Conservation (phyloP, 306 rosid species). For the Luffa acutangula region DNA sequence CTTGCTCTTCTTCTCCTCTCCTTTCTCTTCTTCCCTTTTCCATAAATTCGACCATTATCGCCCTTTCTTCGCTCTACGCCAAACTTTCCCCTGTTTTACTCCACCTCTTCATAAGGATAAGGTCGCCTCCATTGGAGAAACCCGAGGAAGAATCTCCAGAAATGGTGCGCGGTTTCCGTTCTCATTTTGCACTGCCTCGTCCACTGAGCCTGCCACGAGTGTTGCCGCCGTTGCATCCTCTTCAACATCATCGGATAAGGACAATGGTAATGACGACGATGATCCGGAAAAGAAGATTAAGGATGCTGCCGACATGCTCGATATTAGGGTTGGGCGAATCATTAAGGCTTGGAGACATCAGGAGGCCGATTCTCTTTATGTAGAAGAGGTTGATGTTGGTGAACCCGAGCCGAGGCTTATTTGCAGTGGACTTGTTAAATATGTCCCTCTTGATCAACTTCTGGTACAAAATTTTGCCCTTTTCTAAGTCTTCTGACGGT, state of each 20-base stretch:
- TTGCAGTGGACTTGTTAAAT: slow-evolving; percentile 85
- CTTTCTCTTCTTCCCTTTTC: neutral
- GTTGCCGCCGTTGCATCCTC: neutral
- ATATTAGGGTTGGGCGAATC: slow-evolving; percentile 72
- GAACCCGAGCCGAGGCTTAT: slow-evolving; percentile 76
- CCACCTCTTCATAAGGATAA: neutral
- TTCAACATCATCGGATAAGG: neutral
- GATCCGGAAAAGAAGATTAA: slow-evolving; percentile 15
- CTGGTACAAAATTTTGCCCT: slow-evolving; percentile 28
- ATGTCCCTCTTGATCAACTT: slow-evolving; percentile 53
- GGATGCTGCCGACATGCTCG: slow-evolving; percentile 67
- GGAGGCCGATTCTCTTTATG: slow-evolving; percentile 85
- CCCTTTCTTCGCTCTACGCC: neutral
- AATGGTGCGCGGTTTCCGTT: neutral
- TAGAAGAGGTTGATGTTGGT: slow-evolving; percentile 80
- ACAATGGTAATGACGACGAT: neutral
- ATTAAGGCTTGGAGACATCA: slow-evolving; percentile 77
- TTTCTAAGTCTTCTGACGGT: neutral
- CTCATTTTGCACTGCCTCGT: slow-evolving; percentile 7
- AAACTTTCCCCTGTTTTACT: neutral
- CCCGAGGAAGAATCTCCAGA: neutral
- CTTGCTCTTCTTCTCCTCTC: neutral
- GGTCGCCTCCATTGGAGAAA: neutral
- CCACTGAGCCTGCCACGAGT: slow-evolving; percentile 1
- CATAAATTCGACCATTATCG: neutral